Base-by-base conservation (phyloP, 202 grass and related monocot genomes). In the Thinopyrum obtusiflorum region DNA sequence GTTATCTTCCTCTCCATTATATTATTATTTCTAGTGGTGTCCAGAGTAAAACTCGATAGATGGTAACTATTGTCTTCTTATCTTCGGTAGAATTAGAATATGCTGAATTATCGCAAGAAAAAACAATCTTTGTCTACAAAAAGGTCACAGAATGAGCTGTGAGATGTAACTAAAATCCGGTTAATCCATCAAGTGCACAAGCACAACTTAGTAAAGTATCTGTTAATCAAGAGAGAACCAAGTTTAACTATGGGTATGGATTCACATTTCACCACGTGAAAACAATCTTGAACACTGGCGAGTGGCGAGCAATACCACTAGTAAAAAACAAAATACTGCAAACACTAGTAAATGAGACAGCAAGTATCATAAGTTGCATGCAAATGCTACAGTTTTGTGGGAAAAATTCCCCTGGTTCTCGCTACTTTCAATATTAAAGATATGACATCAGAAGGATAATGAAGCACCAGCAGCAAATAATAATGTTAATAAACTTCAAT, bases 291-390 rank as follows among this genome's bases (percentile, higher is more conserved):
- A 79, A 79, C 35, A 63, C 35, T 37, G 20, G 11, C 42, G 26
- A 63, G n/a, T 20, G 32, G n/a, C 2, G 6, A 80, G 40, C 11
- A 32, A 67, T 67, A 51, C 11, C 40, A 28, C 7, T 18, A 39
- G 29, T 77, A 75, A 59, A 63, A 53, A 33, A 66, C 18, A 65
- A 21, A 20, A 86, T 25, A 15, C 68, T 21, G 33, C 13, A 44
- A 74, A 81, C 40, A 65, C 29, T 29, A 75, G 44, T 67, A 81
- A 86, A 81, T 21, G 31, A 73, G 29, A 73, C 26, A 81, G 55
- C 21, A 73, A 68, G 23, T 20, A 25, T 9, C 4, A 83, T 26
- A 42, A 77, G 33, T 60, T 64, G 65, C 80, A 71, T 78, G 73
- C 11, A 79, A 71, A 36, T 51, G 49, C 5, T 68, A 49, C 33